Percentiles rank a stretch among this genome's conserved stretches.
Conservation (phyloP, 1,139 yeast species). For the Yamadazyma conglobata region DNA sequence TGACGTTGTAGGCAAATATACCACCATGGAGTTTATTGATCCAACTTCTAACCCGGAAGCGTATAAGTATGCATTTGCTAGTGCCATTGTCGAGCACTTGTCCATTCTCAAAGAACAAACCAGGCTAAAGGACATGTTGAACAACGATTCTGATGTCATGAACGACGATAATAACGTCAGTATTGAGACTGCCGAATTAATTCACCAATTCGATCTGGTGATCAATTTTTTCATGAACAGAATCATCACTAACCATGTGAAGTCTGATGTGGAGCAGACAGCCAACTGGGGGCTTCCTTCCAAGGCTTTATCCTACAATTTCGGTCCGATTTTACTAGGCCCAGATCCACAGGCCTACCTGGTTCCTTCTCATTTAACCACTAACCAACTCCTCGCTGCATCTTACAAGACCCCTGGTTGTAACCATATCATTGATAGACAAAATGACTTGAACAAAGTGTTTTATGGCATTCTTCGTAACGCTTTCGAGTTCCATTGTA, state of each 20-base stretch:
- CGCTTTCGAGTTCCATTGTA: slow-evolving; percentile 11
- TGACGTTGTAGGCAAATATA: too few relatives aligned
- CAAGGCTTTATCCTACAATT: slow-evolving; percentile 10
- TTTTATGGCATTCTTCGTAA: slow-evolving; percentile 18
- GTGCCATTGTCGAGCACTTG: slow-evolving; percentile 14
- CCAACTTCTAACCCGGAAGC: slow-evolving; percentile 11
- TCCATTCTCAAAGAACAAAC: slow-evolving; percentile 9
- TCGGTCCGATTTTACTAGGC: slow-evolving; percentile 17
- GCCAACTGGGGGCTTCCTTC: slow-evolving; percentile 14
- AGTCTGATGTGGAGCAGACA: slow-evolving; percentile 10
- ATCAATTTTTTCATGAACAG: slow-evolving; percentile 11
- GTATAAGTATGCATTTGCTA: slow-evolving; percentile 14
- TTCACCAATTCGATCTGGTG: slow-evolving; percentile 14
- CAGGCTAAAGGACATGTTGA: slow-evolving; percentile 6
- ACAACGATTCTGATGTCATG: slow-evolving; percentile 4
- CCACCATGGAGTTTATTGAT: slow-evolving; percentile 12
- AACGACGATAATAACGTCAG: slow-evolving; percentile 6
- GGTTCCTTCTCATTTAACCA: slow-evolving; percentile 11
- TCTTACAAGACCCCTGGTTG: too few relatives aligned
- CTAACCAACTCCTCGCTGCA: too few relatives aligned
- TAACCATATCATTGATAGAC: neutral
- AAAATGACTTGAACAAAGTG: slow-evolving; percentile 7
- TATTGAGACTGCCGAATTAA: slow-evolving; percentile 10
- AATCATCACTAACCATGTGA: slow-evolving; percentile 10
- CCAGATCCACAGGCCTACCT: slow-evolving; percentile 14